A percentile compares a stretch with the other conserved stretches of the same genome.
These are phyloP conservation scores for Aspergillus hancockii DNA, from an alignment of 495 filamentous ascomycete species.

Conservation along the genomic window DNA sequence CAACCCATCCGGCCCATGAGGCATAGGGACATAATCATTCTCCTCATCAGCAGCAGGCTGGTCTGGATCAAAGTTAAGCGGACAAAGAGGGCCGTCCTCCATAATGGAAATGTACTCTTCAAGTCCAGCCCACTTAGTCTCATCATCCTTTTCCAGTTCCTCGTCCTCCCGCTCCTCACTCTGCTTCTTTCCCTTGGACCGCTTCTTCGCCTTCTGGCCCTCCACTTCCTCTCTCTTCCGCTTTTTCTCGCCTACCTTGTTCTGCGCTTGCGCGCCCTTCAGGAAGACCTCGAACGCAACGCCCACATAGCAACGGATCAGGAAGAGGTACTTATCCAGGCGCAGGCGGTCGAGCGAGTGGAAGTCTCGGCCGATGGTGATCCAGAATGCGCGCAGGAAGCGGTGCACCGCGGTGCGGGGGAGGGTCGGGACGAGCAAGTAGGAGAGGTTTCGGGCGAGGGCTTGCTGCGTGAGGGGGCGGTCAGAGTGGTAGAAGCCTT, in stretches of 20 bases:
- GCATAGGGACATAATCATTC: conserved; percentile 41
- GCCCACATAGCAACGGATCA: conserved; percentile 76
- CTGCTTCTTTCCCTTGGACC: conserved; percentile 26
- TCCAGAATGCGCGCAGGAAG: conserved; percentile 82
- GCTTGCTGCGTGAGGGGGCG: conserved; percentile 83
- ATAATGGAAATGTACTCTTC: conserved; percentile 44
- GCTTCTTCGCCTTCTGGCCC: conserved; percentile 22
- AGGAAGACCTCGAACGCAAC: conserved; percentile 58
- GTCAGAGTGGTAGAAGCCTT: conserved; percentile 90
- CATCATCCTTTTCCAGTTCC: conserved; percentile 14
- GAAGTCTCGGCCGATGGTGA: conserved; percentile 83
- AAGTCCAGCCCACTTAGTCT: conserved; percentile 43
- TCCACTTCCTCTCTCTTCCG: conserved; percentile 48
- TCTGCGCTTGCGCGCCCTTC: conserved; percentile 26
- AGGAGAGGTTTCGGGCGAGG: conserved; percentile 77
- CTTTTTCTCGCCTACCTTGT: conserved; percentile 26
- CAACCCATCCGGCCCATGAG: conserved; percentile 70
- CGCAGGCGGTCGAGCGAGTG: conserved; percentile 78
- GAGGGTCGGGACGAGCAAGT: conserved; percentile 67
- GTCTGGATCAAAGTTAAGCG: conserved; percentile 45
- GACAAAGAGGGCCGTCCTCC: conserved; percentile 45
- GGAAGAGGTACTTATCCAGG: conserved; percentile 89
- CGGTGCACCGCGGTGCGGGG: conserved; percentile 52
- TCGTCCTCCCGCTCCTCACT: conserved; percentile 22
- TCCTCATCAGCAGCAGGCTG: conserved; percentile 31